Conservation (phyloP, 805 yeast genomes). For the Yamadazyma sp. region DNA sequence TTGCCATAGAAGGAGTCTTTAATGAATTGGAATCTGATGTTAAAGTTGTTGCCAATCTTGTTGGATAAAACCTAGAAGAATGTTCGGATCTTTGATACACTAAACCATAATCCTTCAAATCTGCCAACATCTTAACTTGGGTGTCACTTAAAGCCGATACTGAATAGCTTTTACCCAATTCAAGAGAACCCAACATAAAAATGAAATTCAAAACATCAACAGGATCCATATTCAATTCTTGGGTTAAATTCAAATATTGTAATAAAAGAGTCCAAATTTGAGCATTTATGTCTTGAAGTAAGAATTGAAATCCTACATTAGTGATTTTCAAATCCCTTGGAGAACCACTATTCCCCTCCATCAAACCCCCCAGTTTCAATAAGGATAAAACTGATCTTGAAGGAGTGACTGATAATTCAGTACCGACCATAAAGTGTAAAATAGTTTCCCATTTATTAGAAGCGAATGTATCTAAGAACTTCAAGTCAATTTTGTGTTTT, state of each 20-base stretch:
- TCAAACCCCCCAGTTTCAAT: conserved; percentile 75
- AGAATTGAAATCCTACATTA: conserved; percentile 88
- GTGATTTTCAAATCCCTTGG: conserved; percentile 62
- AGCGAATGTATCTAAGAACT: conserved; percentile 75
- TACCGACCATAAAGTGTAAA: conserved; percentile 96
- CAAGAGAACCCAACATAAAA: conserved; percentile 89
- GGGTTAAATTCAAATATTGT: conserved; percentile 84
- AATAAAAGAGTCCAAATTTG: conserved; percentile 91
- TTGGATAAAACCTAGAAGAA: conserved; percentile 76
- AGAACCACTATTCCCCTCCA: conserved; percentile 57
- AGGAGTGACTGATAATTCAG: conserved; percentile 67
- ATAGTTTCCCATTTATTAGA: conserved; percentile 91
- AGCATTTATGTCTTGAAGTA: conserved; percentile 87
- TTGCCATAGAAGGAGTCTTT: conserved; percentile 70
- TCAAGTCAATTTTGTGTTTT: conserved; percentile 55
- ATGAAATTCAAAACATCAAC: conserved; percentile 94
- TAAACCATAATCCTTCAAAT: conserved; percentile 86
- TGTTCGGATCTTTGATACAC: conserved; percentile 61
- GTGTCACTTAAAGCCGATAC: conserved; percentile 69
- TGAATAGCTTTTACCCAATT: conserved; percentile 83
- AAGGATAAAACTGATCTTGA: conserved; percentile 78
- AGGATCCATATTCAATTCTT: conserved; percentile 84
- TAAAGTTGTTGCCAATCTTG: conserved; percentile 82
- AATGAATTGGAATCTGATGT: conserved; percentile 79
- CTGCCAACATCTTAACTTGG: conserved; percentile 82